A percentile compares a stretch with the other conserved stretches of the same genome.
Conservation (phyloP, 2,329 filamentous ascomycete genomes). For the Calonectria fujianensis region DNA sequence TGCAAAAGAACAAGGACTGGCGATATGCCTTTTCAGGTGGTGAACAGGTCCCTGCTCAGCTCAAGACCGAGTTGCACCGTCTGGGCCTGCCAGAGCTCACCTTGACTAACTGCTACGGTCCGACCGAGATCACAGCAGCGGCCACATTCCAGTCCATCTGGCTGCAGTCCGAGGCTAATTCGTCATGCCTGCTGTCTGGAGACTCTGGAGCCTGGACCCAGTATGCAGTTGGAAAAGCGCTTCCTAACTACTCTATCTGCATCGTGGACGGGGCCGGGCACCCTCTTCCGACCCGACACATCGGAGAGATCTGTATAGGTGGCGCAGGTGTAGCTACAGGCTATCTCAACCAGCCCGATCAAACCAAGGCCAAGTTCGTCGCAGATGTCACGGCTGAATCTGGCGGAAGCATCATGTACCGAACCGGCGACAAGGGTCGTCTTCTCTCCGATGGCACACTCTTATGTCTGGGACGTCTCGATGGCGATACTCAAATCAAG, state of each 20-base stretch:
- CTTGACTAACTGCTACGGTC: constrained; percentile 3
- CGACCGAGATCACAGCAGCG: constrained; percentile 11
- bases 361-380: neutral
- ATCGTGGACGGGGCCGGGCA: neutral
- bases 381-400: neutral
- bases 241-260: neutral
- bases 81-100: neutral
- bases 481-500: constrained; percentile 18
- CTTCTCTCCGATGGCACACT: constrained; percentile 5
- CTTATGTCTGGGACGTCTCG: constrained; percentile 10
- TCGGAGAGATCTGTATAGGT: constrained; percentile 6
- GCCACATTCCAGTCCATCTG: neutral
- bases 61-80: neutral
- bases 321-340: constrained; percentile 6
- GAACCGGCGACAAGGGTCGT: constrained; percentile 1
- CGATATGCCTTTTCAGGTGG: neutral
- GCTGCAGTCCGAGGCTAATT: neutral
- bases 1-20: neutral
- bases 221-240: neutral
- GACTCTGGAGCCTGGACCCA: neutral
- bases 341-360: constrained; percentile 3
- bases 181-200: neutral
- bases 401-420: neutral
- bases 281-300: neutral
- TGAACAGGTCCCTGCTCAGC: neutral